These are phyloP conservation scores for Dichotomopilus funicola DNA, from an alignment of 2,329 filamentous ascomycete genomes.

Conservation along the genomic window DNA sequence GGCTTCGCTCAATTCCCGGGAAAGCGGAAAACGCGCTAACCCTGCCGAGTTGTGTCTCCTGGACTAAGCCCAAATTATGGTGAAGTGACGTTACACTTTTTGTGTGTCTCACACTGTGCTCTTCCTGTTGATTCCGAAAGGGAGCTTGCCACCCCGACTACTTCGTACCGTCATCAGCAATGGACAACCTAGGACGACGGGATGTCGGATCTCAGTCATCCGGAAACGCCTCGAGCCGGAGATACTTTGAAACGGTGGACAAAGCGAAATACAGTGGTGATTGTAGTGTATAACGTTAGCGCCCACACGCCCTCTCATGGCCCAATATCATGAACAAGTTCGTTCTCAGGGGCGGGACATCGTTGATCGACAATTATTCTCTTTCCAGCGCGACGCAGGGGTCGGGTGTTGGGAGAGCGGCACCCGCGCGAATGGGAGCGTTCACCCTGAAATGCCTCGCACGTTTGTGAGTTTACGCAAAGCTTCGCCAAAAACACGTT, in stretches of 20 bases:
- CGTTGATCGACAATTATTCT: background rate
- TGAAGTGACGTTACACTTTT: background rate
- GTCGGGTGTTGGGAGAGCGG: background rate
- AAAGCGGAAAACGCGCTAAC: background rate
- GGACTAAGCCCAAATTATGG: background rate
- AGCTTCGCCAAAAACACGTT: background rate
- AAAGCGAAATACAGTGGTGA: too few relatives aligned
- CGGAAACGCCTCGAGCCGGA: background rate
- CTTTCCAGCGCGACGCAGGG: background rate
- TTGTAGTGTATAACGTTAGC: too few relatives aligned
- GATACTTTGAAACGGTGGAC: background rate
- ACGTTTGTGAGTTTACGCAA: background rate
- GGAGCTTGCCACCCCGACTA: constrained; percentile 1
- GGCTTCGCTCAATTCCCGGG: background rate
- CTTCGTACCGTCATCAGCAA: background rate
- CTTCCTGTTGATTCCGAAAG: background rate
- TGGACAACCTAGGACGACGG: background rate
- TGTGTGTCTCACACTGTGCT: background rate
- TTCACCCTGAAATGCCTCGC: too few relatives aligned
- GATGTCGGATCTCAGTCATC: constrained; percentile 3
- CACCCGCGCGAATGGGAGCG: too few relatives aligned
- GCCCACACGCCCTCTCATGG: too few relatives aligned
- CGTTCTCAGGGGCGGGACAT: background rate
- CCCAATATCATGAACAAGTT: background rate
- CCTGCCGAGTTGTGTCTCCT: background rate